phyloP scores from a whole-genome alignment of 352 stramenopile species.

The Globisporangium lucens region DNA sequence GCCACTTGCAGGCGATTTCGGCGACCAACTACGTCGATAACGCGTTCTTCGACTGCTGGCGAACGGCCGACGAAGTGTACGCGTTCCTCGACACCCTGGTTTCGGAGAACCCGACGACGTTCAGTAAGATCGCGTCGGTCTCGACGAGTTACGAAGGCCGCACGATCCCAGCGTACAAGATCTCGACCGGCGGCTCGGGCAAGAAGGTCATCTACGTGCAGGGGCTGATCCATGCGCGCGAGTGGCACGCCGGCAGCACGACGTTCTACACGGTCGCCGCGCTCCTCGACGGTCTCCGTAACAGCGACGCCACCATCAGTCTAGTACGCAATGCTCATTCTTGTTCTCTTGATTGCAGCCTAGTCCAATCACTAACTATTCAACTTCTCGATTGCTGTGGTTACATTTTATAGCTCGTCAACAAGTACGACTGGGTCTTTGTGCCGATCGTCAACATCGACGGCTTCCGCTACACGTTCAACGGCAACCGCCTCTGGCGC shows the following conservation, averaged over 20 bases:
- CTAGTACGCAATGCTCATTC: background rate
- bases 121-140: conserved; percentile 16
- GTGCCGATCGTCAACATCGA: conserved; percentile 37
- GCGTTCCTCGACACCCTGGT: conserved; percentile 26
- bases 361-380: background rate
- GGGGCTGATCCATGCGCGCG: conserved; percentile 17
- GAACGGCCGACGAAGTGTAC: conserved; percentile 21
- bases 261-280: conserved; percentile 14
- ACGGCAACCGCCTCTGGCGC: conserved; percentile 59
- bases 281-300: conserved; percentile 22
- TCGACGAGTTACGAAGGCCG: conserved; percentile 15
- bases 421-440: conserved; percentile 25
- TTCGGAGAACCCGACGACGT: conserved; percentile 4
- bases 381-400: background rate
- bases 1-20: conserved; percentile 1
- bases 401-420: background rate
- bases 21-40: conserved; percentile 15
- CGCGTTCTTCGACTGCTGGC: conserved; percentile 35
- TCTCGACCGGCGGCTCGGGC: conserved; percentile 10
- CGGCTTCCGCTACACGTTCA: conserved; percentile 44
- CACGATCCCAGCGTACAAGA: conserved; percentile 24
- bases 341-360: background rate
- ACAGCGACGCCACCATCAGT: conserved; percentile 11
- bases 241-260: conserved; percentile 16
- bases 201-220: conserved; percentile 22